Evolutionary conservation across 2,329 filamentous ascomycete genomes (phyloP), one percentile per base, ranked within the genome.

Genomic region (Sporothrix globosa): DNA sequence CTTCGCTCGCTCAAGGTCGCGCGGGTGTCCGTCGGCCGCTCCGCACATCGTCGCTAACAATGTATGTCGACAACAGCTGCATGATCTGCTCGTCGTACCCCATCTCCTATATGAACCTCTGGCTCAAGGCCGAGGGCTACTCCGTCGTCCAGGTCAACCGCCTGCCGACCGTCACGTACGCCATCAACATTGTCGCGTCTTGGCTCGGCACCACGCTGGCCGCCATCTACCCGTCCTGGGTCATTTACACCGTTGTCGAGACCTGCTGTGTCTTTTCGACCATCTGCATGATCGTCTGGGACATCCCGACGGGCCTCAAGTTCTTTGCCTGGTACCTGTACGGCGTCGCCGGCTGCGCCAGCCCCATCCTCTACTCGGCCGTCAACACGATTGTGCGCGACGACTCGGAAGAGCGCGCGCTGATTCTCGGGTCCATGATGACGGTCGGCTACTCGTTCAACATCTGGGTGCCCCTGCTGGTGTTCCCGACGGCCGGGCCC

Each of bases 161-260:
- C 14, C 80, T 86, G 1, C 84, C 84, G 0, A 86, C 84, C 0
- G 82, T 80, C 10, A 81, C 80, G 0, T 81, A 83, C 66, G 83
- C 80, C n/a, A 81, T 86, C 53, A 81, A 79, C 0, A 83, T 85
- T 5, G 76, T 86, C 11, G 77, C 81, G 0, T 84, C 83, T 0
- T 82, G 84, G 76, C 75, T 86, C 0, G 83, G 83, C 0, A 83
- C 83, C 0, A 85, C 83, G 0, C 75, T 86, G 7, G 84, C 83
- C 9, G 81, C 83, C 63, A 83, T 85, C 0, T 85, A 85, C 63
- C 83, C 83, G 0, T 76, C 82, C 0, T 85, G 84, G 84, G 75
- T 78, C 2, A 81, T 85, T 5, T 85, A 83, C 72, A 81, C 80
- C 0, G 76, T 82, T 4, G 79, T 81, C 0, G 79, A 80, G 4